Evolutionary conservation across 495 filamentous ascomycete genomes (phyloP), one percentile per base, ranked within the genome.

Genomic region (Tuber melanosporum): DNA sequence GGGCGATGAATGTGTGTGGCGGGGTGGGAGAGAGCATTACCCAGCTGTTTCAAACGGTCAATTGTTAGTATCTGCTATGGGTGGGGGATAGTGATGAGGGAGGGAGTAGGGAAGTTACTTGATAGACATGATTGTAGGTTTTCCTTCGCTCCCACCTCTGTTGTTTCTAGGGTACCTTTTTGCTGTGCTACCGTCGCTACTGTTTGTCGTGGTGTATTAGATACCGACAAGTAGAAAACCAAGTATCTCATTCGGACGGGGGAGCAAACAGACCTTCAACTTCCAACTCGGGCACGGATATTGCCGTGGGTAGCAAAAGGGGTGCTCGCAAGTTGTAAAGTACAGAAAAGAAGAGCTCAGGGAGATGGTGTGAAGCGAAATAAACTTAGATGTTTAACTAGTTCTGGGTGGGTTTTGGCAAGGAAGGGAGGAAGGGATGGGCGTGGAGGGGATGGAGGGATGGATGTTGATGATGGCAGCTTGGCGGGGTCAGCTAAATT

Each of bases 21-120:
- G 71, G 77, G 20, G 83, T 85, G 43, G 90, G 87, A 76, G 90
- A 87, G 71, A 93, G 88, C 92, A 94, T 94, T 70, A 94, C 92
- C 92, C 92, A 94, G 85, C 92, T 90, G 82, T 83, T 82, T 74
- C 52, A 42, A 71, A 6, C n/a, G 72, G 46, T 46, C 32, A 43
- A n/a, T 71, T 20, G 77, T 62, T 74, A 41, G 49, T 22, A 69
- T 45, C 44, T 39, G 45, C 46, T 36, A 32, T 57, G 17, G 43
- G 39, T 43, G 41, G 73, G 41, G 73, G 36, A 52, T 71, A 46
- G 19, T 46, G n/a, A 42, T n/a, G 4, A 52, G 46, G 76, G 32
- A 12, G 22, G 22, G 32, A 32, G 45, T 47, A 39, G 43, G 39
- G 57, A 73, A 75, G 82, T 83, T 73, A 86, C 85, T 87, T 87